Evolutionary conservation across 140 eudicot genomes (phyloP).

Genomic region (Eryngium alpinum): DNA sequence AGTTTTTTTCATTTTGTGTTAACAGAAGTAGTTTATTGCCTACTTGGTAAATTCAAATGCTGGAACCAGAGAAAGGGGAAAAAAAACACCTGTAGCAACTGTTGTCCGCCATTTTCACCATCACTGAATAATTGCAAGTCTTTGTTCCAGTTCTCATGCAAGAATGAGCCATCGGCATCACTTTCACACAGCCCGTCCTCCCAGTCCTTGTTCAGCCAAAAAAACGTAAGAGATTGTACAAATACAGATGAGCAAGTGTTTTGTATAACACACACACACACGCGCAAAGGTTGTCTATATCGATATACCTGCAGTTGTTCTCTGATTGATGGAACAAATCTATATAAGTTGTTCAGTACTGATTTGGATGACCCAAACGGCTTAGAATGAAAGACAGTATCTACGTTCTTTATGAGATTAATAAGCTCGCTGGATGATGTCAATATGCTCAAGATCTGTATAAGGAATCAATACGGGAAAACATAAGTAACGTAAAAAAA

Average conservation of each 20-base stretch:
- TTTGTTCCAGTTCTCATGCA: slow-evolving; percentile 95
- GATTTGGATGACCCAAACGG: slow-evolving; percentile 58
- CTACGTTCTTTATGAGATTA: slow-evolving; percentile 69
- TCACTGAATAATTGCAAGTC: slow-evolving; percentile 72
- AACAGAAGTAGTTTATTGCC: not conserved
- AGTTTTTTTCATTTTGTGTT: not conserved
- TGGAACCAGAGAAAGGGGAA: not conserved
- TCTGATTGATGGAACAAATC: slow-evolving; percentile 57
- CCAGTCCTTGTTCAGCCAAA: slow-evolving; percentile 62
- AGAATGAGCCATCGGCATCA: slow-evolving; percentile 93
- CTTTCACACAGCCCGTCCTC: slow-evolving; percentile 87
- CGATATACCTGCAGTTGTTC: slow-evolving; percentile 76
- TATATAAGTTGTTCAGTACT: slow-evolving; percentile 38
- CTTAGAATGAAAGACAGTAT: slow-evolving; percentile 60
- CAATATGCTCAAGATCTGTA: slow-evolving; percentile 63
- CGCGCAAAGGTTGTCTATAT: not conserved
- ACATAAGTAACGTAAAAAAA: not conserved
- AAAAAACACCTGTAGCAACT: slow-evolving; percentile 68
- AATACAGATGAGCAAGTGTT: not conserved
- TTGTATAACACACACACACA: not conserved
- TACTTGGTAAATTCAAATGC: not conserved
- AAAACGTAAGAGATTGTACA: not conserved
- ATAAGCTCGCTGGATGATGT: slow-evolving; percentile 65
- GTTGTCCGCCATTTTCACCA: slow-evolving; percentile 90
- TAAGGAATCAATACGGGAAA: not conserved